Evolutionary conservation across 768 basidiomycete genomes (phyloP).

Genomic region (Serendipita sp.): DNA sequence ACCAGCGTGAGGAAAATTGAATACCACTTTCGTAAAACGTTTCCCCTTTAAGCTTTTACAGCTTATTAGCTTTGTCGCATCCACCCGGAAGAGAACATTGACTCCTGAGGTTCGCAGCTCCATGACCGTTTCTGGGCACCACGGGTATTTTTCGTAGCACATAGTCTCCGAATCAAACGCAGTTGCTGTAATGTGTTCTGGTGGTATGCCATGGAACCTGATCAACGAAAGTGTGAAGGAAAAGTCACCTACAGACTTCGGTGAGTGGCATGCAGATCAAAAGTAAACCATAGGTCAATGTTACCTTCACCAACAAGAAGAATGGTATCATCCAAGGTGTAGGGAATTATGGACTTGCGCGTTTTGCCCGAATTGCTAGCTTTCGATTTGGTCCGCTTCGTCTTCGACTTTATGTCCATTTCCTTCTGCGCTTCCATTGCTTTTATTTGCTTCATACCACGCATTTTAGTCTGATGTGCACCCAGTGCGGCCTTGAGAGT

Average conservation of each 20-base stretch:
- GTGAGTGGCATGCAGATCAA: background rate
- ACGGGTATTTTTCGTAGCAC: slow-evolving; percentile 73
- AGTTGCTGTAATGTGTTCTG: slow-evolving; percentile 66
- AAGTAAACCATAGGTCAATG: too few species aligned
- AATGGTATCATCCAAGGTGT: slow-evolving; percentile 19
- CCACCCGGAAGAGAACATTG: slow-evolving; percentile 62
- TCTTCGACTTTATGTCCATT: background rate
- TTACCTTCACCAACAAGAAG: slow-evolving; percentile 70
- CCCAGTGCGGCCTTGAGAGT: background rate
- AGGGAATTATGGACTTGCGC: background rate
- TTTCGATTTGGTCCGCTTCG: background rate
- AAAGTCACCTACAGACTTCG: slow-evolving; percentile 40
- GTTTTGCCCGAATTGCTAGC: background rate
- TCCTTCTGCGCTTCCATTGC: background rate
- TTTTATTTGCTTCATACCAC: background rate
- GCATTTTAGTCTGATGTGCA: background rate
- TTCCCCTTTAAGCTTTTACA: slow-evolving; percentile 38
- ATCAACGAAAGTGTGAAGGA: slow-evolving; percentile 74
- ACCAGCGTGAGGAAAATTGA: slow-evolving; percentile 98
- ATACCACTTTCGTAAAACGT: slow-evolving; percentile 66
- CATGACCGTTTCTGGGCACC: slow-evolving; percentile 45
- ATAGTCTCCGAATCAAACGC: slow-evolving; percentile 65
- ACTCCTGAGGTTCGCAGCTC: slow-evolving; percentile 42
- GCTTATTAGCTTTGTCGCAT: slow-evolving; percentile 65
- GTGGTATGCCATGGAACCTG: slow-evolving; percentile 35